Base-by-base conservation (phyloP, 163 green algal genomes). In the Scenedesmus sp. region DNA sequence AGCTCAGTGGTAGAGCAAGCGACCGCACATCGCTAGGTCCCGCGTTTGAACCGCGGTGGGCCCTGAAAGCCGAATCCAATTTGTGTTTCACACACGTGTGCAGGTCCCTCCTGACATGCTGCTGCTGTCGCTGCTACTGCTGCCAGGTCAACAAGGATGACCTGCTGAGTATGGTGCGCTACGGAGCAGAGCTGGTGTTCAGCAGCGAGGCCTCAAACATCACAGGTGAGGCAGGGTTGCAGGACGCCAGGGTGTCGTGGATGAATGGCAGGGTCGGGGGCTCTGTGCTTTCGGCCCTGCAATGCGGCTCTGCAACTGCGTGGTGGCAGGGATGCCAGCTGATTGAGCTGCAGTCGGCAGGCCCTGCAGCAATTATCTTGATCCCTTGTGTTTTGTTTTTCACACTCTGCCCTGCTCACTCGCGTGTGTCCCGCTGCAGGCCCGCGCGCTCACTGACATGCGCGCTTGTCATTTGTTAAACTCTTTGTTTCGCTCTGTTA, bases 181-280 rank as follows among this genome's bases (percentile, higher is more conserved):
- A 99, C 87, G 98, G 98, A 73, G 98, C 98, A 24, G 98, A 99
- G 92, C 96, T 98, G 91, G 97, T 99, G 6, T 99, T 99, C 95
- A 97, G 93, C 88, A 95, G 85, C 49, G 95, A 96, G 40, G 90
- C 95, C n/a, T 86, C 94, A 24, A 97, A 96, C 84, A 97, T 99
- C 94, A 99, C 98, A 9, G 98, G 99, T 56, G 95, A 97, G 92
- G 20, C 20, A 33, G 56, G 56, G 46, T n/a, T n/a, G n/a, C n/a
- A n/a, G n/a, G 15, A 20, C 49, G 49, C 15, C 49, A 13, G 49
- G 49, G 49, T 56, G 49, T 12, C 49, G 13, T 56, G 49, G 22
- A 3, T 73, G 61, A 22, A 73, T 37, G 24, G 24, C 24, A 13
- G 59, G 59, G 59, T 16, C 24, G 53, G 22, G 4, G 53, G 9